A percentile compares a stretch with the other conserved stretches of the same genome.
phyloP scores from a whole-genome alignment of 2,329 filamentous ascomycete genomes.

The Sporothrix humicola region DNA sequence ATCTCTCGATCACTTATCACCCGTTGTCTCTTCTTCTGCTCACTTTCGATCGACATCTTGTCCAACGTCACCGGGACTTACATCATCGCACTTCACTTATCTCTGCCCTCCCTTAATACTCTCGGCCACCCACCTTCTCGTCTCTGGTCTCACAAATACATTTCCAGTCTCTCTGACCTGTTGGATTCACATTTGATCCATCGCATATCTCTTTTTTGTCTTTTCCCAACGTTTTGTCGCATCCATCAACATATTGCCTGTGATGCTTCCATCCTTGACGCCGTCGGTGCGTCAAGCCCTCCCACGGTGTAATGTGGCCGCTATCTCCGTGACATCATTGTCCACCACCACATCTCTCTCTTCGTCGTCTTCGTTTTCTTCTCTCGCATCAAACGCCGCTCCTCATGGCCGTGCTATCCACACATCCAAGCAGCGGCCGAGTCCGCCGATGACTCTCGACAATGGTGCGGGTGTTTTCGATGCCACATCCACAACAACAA shows the following conservation, averaged over 20 bases:
- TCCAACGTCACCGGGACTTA: not conserved
- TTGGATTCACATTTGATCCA: not conserved
- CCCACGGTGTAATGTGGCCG: conserved; percentile 21
- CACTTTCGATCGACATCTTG: conserved; percentile 4
- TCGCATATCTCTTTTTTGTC: not conserved
- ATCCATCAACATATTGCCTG: not conserved
- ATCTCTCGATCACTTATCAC: not conserved
- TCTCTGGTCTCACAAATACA: not conserved
- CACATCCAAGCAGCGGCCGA: conserved; percentile 30
- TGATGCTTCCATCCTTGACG: conserved; percentile 8
- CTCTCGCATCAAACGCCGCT: not conserved
- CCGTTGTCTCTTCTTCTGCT: too few species aligned
- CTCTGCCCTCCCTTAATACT: not conserved
- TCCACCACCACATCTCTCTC: not conserved
- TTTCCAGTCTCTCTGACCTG: not conserved
- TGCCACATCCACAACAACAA: not conserved
- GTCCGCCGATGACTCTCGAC: conserved; percentile 5
- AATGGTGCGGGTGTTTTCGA: not conserved
- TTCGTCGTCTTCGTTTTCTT: not conserved
- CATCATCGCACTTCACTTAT: conserved; percentile 22
- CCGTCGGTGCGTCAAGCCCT: conserved; percentile 1
- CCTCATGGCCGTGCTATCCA: conserved; percentile 26
- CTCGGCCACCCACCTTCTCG: not conserved
- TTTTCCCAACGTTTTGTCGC: not conserved
- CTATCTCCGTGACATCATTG: conserved; percentile 3